phyloP scores from a whole-genome alignment of 257 asterid species.

The Solanum commersonii region DNA sequence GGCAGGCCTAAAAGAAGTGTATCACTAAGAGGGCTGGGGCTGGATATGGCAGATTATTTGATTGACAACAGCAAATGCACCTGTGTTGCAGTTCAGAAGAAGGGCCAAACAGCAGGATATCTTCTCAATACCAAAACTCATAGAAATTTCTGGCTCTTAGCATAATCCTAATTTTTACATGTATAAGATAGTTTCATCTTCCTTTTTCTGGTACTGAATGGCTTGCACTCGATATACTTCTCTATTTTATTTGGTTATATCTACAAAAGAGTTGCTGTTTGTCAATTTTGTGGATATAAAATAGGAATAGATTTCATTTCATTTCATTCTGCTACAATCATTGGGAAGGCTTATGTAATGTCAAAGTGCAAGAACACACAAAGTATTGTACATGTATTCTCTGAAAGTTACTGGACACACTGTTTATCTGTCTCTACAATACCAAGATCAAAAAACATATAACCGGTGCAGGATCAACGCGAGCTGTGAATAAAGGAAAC shows the following conservation, averaged over 20 bases:
- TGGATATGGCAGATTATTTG: slow-evolving; percentile 58
- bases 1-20: slow-evolving; percentile 37
- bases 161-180: slow-evolving; percentile 13
- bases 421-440: not conserved
- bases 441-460: not conserved
- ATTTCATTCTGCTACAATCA: not conserved
- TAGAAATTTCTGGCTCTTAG: slow-evolving; percentile 75
- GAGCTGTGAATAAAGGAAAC: not conserved
- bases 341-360: not conserved
- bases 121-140: slow-evolving; percentile 63
- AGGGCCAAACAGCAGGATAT: slow-evolving; percentile 62
- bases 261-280: not conserved
- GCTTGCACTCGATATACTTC: not conserved
- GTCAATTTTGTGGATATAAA: not conserved
- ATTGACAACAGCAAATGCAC: slow-evolving; percentile 73
- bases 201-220: not conserved
- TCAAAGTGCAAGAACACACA: not conserved
- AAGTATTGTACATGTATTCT: not conserved
- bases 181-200: not conserved
- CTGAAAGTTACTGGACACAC: not conserved
- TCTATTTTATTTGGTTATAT: not conserved
- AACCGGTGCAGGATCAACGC: not conserved
- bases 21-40: slow-evolving; percentile 42
- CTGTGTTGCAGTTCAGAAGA: slow-evolving; percentile 70
- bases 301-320: not conserved